Evolutionary conservation across 2,329 filamentous ascomycete genomes (phyloP).

Genomic region (Raffaelea deltoideospora): DNA sequence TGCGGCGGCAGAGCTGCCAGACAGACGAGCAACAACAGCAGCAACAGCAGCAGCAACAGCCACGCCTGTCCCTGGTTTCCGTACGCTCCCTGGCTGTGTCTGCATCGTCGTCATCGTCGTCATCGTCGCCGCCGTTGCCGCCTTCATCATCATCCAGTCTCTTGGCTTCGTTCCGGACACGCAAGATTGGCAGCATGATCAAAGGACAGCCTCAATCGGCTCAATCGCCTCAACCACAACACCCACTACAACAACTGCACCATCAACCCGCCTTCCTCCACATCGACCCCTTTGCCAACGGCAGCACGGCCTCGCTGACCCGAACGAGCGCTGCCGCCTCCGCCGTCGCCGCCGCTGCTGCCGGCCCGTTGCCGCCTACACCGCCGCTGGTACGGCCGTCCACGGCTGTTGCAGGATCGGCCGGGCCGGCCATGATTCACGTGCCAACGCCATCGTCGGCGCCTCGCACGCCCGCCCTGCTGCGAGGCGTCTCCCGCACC

Average conservation of each 20-base stretch:
- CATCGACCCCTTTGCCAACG: constrained; percentile 36
- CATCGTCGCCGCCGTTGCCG: not conserved
- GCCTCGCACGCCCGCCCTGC: constrained; percentile 30
- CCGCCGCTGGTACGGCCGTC: constrained; percentile 10
- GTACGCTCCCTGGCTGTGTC: not conserved
- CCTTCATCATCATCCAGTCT: not conserved
- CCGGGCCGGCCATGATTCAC: too few relatives aligned
- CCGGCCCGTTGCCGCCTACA: not conserved
- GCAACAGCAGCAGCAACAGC: not conserved
- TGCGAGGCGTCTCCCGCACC: constrained; percentile 32
- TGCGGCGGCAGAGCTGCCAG: constrained; percentile 12
- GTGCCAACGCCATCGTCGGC: not conserved
- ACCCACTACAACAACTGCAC: constrained; percentile 15
- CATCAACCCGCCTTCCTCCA: constrained; percentile 30
- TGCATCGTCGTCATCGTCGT: not conserved
- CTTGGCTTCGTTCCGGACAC: constrained; percentile 11
- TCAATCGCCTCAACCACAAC: constrained; percentile 7
- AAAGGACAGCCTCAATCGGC: constrained; percentile 18
- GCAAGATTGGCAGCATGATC: not conserved
- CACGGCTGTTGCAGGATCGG: constrained; percentile 14
- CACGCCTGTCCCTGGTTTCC: not conserved
- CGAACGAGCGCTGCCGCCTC: not conserved
- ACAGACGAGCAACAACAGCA: not conserved
- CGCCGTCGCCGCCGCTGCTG: constrained; percentile 8
- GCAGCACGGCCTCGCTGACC: constrained; percentile 18